These are phyloP conservation scores for Pichia eremophila DNA, from an alignment of 805 yeast species.

Conservation along the genomic window DNA sequence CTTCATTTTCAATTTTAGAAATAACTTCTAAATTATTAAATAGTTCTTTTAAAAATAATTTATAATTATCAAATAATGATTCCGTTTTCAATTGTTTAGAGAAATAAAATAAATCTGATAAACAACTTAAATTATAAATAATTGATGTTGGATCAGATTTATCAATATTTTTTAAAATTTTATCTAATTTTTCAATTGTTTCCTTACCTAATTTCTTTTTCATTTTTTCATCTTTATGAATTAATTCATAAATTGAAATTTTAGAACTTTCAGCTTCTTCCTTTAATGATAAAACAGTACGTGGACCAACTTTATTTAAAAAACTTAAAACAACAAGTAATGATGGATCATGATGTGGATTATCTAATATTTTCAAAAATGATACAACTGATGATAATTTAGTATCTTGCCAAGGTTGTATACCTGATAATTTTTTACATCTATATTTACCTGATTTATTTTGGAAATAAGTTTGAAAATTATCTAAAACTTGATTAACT, in stretches of 20 bases:
- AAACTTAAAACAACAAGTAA: slow-evolving; percentile 19
- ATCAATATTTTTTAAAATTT: slow-evolving; percentile 11
- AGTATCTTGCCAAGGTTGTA: slow-evolving; percentile 42
- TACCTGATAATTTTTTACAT: slow-evolving; percentile 35
- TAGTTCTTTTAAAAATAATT: slow-evolving; percentile 28
- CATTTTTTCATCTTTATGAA: slow-evolving; percentile 7
- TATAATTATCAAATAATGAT: slow-evolving; percentile 17
- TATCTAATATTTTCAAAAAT: slow-evolving; percentile 34
- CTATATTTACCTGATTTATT: slow-evolving; percentile 13
- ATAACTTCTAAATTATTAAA: slow-evolving; percentile 23
- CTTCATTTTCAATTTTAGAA: slow-evolving; percentile 17
- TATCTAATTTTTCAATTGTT: background rate
- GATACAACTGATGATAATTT: slow-evolving; percentile 38
- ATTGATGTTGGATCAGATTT: slow-evolving; percentile 29
- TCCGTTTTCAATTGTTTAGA: slow-evolving; percentile 19
- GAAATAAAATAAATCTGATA: slow-evolving; percentile 29
- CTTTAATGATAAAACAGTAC: slow-evolving; percentile 13
- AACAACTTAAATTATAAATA: slow-evolving; percentile 24
- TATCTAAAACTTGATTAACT: slow-evolving; percentile 40
- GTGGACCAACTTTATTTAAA: slow-evolving; percentile 17
- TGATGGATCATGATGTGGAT: slow-evolving; percentile 21
- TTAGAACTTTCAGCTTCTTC: slow-evolving; percentile 12
- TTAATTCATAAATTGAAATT: slow-evolving; percentile 17
- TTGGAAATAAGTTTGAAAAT: slow-evolving; percentile 30
- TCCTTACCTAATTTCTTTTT: slow-evolving; percentile 4